Evolutionary conservation across 495 filamentous ascomycete species (phyloP).

Genomic region (Tuber brumale): DNA sequence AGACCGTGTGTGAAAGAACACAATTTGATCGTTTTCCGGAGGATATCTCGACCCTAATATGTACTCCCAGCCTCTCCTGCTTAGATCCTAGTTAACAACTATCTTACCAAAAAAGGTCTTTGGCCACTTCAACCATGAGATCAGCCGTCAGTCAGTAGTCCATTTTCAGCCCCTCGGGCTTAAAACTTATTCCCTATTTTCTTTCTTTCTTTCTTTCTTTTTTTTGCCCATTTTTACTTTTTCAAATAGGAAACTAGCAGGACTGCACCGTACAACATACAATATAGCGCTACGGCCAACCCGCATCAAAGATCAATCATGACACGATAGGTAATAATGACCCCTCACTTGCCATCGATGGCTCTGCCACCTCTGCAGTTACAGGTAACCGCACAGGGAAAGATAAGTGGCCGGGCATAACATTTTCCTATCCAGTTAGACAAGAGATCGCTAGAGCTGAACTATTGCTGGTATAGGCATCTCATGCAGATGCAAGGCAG

Average conservation of each 20-base stretch:
- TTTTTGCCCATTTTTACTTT: neutral
- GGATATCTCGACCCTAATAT: neutral
- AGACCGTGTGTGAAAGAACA: neutral
- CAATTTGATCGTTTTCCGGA: neutral
- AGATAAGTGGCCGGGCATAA: neutral
- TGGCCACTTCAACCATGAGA: neutral
- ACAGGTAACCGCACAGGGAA: neutral
- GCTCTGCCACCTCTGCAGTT: neutral
- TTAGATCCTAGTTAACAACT: neutral
- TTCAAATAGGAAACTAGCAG: neutral
- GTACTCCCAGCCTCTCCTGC: neutral
- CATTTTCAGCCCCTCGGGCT: neutral
- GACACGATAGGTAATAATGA: neutral
- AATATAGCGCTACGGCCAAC: neutral
- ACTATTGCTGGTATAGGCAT: neutral
- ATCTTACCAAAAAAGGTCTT: neutral
- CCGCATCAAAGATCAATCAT: neutral
- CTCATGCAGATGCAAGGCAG: neutral
- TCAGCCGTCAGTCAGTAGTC: neutral
- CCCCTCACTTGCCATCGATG: neutral
- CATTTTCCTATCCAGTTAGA: constrained; percentile 3
- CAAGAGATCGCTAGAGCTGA: neutral
- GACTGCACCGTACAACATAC: neutral
- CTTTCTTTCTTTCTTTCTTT: neutral
- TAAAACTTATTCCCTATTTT: neutral